phyloP scores from a whole-genome alignment of 2,329 filamentous ascomycete genomes.

The Ampelomyces quisqualis region DNA sequence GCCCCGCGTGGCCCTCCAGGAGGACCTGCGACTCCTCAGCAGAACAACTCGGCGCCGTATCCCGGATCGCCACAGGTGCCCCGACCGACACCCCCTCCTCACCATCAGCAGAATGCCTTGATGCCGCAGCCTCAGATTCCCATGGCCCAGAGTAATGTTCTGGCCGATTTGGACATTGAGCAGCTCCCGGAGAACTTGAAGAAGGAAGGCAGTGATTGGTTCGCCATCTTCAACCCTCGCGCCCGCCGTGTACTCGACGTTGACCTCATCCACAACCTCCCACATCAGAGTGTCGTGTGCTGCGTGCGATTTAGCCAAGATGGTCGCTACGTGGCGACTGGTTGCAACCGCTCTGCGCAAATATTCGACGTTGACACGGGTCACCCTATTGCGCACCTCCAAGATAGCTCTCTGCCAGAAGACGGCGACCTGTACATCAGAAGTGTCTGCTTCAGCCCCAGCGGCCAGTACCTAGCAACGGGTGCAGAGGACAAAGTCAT shows the following conservation, averaged over 20 bases:
- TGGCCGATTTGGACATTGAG: conserved; percentile 85
- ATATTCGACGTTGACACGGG: conserved; percentile 93
- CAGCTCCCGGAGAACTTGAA: conserved; percentile 82
- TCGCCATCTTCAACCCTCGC: conserved; percentile 92
- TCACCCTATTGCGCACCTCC: conserved; percentile 82
- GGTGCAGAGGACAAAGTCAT: conserved; percentile 98
- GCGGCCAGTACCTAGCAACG: conserved; percentile 89
- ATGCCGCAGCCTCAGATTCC: conserved; percentile 40
- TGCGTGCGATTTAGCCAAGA: conserved; percentile 96
- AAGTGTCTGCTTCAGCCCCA: conserved; percentile 97
- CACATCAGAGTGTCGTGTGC: conserved; percentile 95
- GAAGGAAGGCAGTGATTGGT: conserved; percentile 90
- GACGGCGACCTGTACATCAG: conserved; percentile 94
- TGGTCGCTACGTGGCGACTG: conserved; percentile 92
- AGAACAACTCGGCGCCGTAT: conserved; percentile 84
- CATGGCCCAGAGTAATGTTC: conserved; percentile 62
- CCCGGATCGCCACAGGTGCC: conserved; percentile 80
- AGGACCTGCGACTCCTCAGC: conserved; percentile 80
- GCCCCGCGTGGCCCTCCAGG: conserved; percentile 62
- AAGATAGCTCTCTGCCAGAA: conserved; percentile 84
- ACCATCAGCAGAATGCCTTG: conserved; percentile 41
- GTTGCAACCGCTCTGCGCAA: conserved; percentile 98
- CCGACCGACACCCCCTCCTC: conserved; percentile 70
- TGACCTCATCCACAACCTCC: conserved; percentile 87
- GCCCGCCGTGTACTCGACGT: conserved; percentile 89